Evolutionary conservation across 805 yeast species (phyloP).

Genomic region (Saccharomycopsis sp.): DNA sequence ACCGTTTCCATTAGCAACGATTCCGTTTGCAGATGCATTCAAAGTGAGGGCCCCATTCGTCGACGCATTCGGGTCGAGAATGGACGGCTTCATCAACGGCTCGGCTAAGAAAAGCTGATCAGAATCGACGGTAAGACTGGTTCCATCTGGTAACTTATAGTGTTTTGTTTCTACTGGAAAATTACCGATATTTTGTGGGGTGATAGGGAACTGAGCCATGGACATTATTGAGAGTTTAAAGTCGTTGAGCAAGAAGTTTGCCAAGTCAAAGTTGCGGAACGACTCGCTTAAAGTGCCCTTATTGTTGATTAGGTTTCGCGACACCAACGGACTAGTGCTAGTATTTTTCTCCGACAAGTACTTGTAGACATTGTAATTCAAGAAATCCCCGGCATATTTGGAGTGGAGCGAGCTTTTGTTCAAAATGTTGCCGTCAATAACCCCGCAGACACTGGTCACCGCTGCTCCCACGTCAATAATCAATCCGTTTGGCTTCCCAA

Average conservation of each 20-base stretch:
- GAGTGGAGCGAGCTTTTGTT: conserved; percentile 59
- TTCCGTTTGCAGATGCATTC: too few relatives aligned
- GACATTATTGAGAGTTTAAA: conserved; percentile 39
- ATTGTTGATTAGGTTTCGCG: conserved; percentile 24
- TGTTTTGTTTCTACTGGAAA: conserved; percentile 33
- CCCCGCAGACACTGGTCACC: conserved; percentile 65
- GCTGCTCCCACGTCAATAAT: conserved; percentile 77
- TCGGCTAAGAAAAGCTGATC: conserved; percentile 56
- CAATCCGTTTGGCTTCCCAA: conserved; percentile 70
- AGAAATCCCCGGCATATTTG: conserved; percentile 78
- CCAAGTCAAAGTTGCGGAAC: conserved; percentile 33
- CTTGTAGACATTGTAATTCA: conserved; percentile 55
- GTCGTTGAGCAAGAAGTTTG: conserved; percentile 38
- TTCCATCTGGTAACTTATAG: conserved; percentile 57
- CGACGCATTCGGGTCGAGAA: conserved; percentile 38
- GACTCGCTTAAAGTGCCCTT: conserved; percentile 27
- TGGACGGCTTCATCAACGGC: conserved; percentile 43
- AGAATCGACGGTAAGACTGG: conserved; percentile 39
- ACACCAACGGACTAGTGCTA: conserved; percentile 2
- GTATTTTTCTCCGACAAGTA: conserved; percentile 37
- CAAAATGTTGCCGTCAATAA: conserved; percentile 66
- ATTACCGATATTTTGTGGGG: conserved; percentile 26
- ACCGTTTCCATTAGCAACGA: neutral
- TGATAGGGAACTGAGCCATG: conserved; percentile 35
- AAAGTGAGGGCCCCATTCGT: neutral